Evolutionary conservation across 345 rosid species (phyloP).

Genomic region (Citrus trifoliata): DNA sequence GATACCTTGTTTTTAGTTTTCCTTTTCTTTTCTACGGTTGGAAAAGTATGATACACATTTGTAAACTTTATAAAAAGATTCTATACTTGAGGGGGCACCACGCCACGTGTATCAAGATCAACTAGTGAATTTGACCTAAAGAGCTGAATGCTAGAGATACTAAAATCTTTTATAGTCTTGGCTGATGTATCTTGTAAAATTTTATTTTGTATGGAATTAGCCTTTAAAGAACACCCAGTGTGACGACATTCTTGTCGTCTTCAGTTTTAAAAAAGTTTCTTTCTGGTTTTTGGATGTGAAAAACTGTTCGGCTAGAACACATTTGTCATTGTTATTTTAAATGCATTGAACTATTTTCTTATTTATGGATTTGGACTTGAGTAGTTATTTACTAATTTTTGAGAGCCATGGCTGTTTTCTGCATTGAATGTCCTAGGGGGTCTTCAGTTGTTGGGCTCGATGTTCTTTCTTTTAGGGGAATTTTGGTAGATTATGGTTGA

Average conservation of each 20-base stretch:
- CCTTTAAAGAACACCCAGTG: neutral
- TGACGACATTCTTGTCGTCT: neutral
- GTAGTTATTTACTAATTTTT: neutral
- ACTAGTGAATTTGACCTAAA: neutral
- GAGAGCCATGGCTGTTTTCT: neutral
- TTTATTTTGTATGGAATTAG: neutral
- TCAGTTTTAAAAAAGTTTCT: neutral
- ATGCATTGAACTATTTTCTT: neutral
- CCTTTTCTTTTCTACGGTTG: too few species aligned
- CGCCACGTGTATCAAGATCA: neutral
- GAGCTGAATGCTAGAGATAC: neutral
- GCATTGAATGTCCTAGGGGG: neutral
- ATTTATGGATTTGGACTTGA: neutral
- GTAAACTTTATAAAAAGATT: neutral
- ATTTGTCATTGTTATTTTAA: neutral
- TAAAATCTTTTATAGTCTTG: neutral
- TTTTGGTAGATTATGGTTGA: too few species aligned
- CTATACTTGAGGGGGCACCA: neutral
- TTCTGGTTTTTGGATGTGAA: neutral
- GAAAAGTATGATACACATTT: neutral
- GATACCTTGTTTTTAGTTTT: neutral
- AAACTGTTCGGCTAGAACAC: neutral
- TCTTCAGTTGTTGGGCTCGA: neutral
- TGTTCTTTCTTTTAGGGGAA: neutral
- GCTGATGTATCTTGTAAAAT: neutral